A percentile compares a stretch with the other conserved stretches of the same genome.
phyloP scores from a whole-genome alignment of 1,139 yeast species.

The Hyphopichia buzzinii region DNA sequence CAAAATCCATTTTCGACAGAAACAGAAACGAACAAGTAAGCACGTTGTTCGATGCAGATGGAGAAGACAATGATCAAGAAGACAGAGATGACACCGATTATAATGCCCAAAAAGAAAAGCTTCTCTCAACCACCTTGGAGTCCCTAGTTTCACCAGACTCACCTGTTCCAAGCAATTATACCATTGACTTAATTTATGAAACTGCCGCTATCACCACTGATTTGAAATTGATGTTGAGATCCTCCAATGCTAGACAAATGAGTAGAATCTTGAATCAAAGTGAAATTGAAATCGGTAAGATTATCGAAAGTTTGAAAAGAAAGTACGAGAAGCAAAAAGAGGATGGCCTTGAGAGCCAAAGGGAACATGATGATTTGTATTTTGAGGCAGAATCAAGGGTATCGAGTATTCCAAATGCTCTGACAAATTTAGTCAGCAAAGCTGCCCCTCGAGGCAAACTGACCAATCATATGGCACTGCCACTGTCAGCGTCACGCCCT shows the following conservation, averaged over 20 bases:
- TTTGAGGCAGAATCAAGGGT: not conserved
- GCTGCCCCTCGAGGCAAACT: not conserved
- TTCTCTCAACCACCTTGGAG: constrained; percentile 41
- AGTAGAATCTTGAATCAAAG: constrained; percentile 40
- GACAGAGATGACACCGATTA: constrained; percentile 15
- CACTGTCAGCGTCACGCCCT: not conserved
- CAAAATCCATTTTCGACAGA: constrained; percentile 38
- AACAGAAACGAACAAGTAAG: constrained; percentile 13
- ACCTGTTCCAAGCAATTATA: constrained; percentile 50
- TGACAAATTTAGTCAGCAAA: too few relatives aligned
- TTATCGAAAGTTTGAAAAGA: constrained; percentile 17
- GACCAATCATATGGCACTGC: not conserved
- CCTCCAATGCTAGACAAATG: constrained; percentile 61
- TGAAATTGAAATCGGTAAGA: constrained; percentile 25
- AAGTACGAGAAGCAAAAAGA: constrained; percentile 15
- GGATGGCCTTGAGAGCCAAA: not conserved
- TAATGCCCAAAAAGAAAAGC: constrained; percentile 13
- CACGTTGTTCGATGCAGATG: constrained; percentile 5
- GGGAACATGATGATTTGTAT: not conserved
- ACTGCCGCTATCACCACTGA: constrained; percentile 60
- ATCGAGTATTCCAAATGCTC: too few relatives aligned
- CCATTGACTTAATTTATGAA: constrained; percentile 60
- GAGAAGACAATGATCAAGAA: constrained; percentile 9
- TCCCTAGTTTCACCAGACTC: constrained; percentile 52
- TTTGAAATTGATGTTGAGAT: constrained; percentile 60